phyloP scores from a whole-genome alignment of 139 green algal genomes.

The Ostreobium quekettii region DNA sequence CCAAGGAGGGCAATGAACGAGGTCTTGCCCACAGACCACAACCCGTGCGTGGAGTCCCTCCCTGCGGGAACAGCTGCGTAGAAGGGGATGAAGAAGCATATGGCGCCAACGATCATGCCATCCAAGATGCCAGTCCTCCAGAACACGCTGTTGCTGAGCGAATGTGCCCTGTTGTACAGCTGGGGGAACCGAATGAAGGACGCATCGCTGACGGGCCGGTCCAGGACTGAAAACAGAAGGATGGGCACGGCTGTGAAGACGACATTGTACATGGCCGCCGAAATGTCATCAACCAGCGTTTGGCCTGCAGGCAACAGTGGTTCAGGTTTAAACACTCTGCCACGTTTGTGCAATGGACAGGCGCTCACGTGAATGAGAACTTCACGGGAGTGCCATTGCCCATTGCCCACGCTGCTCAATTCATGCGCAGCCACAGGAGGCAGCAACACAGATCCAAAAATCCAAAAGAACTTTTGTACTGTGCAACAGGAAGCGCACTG shows the following conservation, averaged over 20 bases:
- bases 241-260: constrained; percentile 39
- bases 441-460: no score
- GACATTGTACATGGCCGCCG: constrained; percentile 42
- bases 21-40: constrained; percentile 35
- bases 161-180: constrained; percentile 41
- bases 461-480: no score
- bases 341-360: no score
- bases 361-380: no score
- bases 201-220: constrained; percentile 1
- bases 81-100: constrained; percentile 57
- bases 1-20: constrained; percentile 47
- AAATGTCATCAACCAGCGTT: constrained; percentile 35
- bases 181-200: constrained; percentile 18
- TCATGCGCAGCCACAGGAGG: no score
- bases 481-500: no score
- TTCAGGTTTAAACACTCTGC: no score
- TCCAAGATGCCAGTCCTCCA: constrained; percentile 48
- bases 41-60: constrained; percentile 8
- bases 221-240: constrained; percentile 36
- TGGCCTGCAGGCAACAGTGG: constrained; percentile 15
- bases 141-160: constrained; percentile 41
- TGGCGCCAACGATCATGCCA: constrained; percentile 30
- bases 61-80: constrained; percentile 28
- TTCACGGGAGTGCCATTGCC: no score
- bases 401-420: no score